Evolutionary conservation across 176 grass and related monocot species (phyloP).

Genomic region (Stipa capillata): DNA sequence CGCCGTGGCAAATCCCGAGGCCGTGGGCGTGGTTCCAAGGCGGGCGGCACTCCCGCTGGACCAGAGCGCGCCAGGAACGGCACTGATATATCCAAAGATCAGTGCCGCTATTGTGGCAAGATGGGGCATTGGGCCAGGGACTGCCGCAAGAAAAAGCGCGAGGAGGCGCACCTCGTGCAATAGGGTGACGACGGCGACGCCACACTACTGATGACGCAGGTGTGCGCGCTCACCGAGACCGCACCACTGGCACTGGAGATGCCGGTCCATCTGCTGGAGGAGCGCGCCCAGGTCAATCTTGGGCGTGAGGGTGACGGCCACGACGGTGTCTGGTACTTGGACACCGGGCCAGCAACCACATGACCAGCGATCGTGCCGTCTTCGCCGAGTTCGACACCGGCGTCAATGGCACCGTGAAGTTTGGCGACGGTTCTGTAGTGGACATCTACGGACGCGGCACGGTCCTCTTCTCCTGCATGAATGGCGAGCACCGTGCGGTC

Average conservation of each 20-base stretch:
- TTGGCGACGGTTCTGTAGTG: neutral
- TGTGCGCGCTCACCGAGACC: too few species aligned
- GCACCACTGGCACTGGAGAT: too few species aligned
- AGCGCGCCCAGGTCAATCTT: fast-evolving
- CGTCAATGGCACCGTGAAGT: neutral
- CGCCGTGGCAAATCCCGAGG: too few species aligned
- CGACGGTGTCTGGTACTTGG: neutral
- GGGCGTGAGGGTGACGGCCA: neutral
- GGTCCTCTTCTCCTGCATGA: neutral
- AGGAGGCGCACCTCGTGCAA: too few species aligned
- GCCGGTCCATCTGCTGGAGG: neutral
- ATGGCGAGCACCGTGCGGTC: neutral
- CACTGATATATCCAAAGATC: too few species aligned
- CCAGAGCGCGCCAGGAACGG: too few species aligned
- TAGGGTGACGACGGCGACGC: neutral
- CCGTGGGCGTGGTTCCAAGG: too few species aligned
- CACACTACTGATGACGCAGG: too few species aligned
- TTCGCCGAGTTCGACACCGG: neutral
- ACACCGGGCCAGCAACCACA: neutral
- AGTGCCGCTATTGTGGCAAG: too few species aligned
- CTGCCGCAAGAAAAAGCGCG: neutral
- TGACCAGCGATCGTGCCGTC: fast-evolving
- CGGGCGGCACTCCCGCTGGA: too few species aligned
- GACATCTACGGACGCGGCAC: neutral
- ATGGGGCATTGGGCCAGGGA: too few species aligned